These are phyloP conservation scores for Setaria italica DNA, from an alignment of 202 grass and related monocot species.

Conservation along the genomic window DNA sequence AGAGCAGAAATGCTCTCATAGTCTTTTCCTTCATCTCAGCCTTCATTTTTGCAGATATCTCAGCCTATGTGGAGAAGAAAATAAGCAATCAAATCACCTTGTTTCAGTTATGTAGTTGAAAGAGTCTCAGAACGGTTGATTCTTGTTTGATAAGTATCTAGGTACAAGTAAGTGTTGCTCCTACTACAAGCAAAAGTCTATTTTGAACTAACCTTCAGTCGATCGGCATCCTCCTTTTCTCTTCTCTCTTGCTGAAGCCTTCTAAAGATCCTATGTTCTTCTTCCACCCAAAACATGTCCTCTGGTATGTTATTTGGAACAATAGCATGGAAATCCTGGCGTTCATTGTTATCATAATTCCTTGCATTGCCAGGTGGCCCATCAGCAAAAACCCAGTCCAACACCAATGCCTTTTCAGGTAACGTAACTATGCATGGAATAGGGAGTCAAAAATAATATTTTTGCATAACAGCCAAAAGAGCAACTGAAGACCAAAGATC, in stretches of 20 bases:
- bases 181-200: conserved; percentile 21
- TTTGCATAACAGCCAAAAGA: background rate
- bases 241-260: conserved; percentile 76
- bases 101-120: background rate
- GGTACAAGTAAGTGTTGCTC: conserved; percentile 19
- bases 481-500: conserved; percentile 24
- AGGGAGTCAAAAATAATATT: conserved; percentile 32
- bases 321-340: conserved; percentile 80
- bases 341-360: conserved; percentile 88
- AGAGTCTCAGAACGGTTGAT: background rate
- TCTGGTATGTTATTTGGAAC: conserved; percentile 66
- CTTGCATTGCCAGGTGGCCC: conserved; percentile 72
- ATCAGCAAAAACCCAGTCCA: conserved; percentile 91
- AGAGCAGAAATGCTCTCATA: conserved; percentile 86
- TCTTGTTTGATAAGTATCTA: conserved; percentile 12
- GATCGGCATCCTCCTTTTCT: conserved; percentile 65
- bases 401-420: conserved; percentile 67
- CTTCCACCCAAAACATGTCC: conserved; percentile 77
- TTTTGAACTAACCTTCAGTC: conserved; percentile 63
- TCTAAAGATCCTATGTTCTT: conserved; percentile 77
- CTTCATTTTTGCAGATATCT: conserved; percentile 72
- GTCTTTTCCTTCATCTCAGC: conserved; percentile 84
- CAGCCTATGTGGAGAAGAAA: conserved; percentile 59
- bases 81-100: conserved; percentile 23
- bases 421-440: conserved; percentile 62